Base-by-base conservation (phyloP, 192 early-diverging fungal species). In the Coemansia sp. region DNA sequence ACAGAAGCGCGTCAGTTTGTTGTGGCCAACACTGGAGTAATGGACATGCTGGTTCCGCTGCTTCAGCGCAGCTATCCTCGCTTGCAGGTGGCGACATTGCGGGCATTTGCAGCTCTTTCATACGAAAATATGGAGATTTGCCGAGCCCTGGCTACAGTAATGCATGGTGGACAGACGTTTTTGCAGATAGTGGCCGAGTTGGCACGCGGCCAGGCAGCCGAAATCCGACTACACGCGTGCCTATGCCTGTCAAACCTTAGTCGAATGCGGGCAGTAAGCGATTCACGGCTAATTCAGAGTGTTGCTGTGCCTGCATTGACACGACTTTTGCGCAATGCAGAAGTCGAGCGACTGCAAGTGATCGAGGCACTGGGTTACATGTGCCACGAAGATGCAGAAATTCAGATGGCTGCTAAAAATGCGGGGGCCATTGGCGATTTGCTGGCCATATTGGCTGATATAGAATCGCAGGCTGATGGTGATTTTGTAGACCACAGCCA, bases 341-440 rank as follows among this genome's bases (percentile, higher is more conserved):
- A 47, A 11, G 41, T 58, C 9, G 47, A 15, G 16, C 45, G 34
- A 7, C 51, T 70, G 32, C 56, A 52, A 11, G 68, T 58, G 14
- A 45, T 76, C 10, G 57, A 59, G 47, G 62, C 66, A 18, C 62
- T 76, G 11, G 73, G 62, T 6, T 76, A 76, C 55, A 36, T 76
- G 51, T 76, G 73, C 52, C 73, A 76, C 47, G 73, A 76, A 59
- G 73, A 76, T 45, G 62, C 62, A 7, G 73, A 76, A 8, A 69
- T 65, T 2, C 73, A 76, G 63, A 47, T 51, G 37, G 73, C 67
- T 7, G 73, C 73, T 11, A 64, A 57, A 41, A 58, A 56, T 31
- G 66, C 66, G 3, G 73, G 73, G n/a, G 73, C 58, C 7, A 61
- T 69, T 15, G 37, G 44, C 1, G 73, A 60, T 20, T 43, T 76